Evolutionary conservation across 202 grass and related monocot species (phyloP).

Genomic region (Panicum virgatum): DNA sequence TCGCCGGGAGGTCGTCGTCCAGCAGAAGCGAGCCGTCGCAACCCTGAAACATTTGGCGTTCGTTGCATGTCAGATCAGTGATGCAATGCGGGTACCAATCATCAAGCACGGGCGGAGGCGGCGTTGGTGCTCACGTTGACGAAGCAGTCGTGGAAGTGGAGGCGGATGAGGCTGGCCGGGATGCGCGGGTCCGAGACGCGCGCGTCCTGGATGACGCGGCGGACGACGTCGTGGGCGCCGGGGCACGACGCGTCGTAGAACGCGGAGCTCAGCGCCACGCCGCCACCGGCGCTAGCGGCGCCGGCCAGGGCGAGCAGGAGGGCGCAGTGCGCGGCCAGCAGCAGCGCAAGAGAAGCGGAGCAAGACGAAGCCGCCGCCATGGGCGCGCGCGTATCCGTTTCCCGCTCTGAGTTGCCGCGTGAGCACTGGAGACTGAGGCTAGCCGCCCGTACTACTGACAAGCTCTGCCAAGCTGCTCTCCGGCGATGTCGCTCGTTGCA

Average conservation of each 20-base stretch:
- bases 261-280: background rate
- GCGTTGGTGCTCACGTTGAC: background rate
- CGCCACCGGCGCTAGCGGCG: background rate
- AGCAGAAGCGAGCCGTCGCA: conserved; percentile 57
- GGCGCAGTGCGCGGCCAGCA: background rate
- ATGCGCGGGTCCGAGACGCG: background rate
- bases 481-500: background rate
- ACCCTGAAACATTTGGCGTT: conserved; percentile 20
- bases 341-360: background rate
- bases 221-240: background rate
- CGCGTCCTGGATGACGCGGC: conserved; percentile 10
- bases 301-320: background rate
- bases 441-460: background rate
- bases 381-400: background rate
- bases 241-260: conserved; percentile 32
- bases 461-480: background rate
- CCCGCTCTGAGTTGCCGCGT: background rate
- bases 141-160: conserved; percentile 81
- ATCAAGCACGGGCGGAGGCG: too few relatives aligned
- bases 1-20: conserved; percentile 40
- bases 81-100: background rate
- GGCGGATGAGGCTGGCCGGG: conserved; percentile 52
- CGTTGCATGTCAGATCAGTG: background rate
- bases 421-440: too few relatives aligned
- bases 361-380: background rate